phyloP scores from a whole-genome alignment of 2,329 filamentous ascomycete species.

The Colletotrichum lupini region DNA sequence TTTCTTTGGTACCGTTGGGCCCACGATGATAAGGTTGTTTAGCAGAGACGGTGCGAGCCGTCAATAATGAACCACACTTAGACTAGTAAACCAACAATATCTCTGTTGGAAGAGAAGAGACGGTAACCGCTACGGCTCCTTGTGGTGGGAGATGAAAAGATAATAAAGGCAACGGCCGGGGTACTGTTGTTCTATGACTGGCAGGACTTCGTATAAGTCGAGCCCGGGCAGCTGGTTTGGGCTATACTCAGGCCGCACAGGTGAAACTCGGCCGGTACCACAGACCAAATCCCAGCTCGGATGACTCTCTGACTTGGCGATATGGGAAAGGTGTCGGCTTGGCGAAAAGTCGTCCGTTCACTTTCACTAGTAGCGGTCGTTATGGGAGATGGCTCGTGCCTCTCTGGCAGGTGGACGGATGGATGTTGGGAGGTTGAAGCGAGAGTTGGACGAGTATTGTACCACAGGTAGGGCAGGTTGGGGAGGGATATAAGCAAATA shows the following conservation, averaged over 20 bases:
- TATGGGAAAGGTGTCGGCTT: conserved; percentile 2
- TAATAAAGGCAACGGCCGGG: not conserved
- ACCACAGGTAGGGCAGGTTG: conserved; percentile 2
- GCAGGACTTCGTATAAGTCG: conserved; percentile 21
- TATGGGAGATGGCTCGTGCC: conserved; percentile 25
- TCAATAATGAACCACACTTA: not conserved
- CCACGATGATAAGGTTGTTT: not conserved
- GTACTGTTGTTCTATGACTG: conserved; percentile 15
- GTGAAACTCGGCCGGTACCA: conserved; percentile 29
- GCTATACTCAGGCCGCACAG: conserved; percentile 21
- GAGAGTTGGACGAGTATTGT: not conserved
- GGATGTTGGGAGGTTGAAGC: conserved; percentile 4
- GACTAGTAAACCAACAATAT: not conserved
- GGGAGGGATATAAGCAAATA: conserved; percentile 16
- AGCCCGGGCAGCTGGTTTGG: conserved; percentile 24
- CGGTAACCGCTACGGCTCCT: not conserved
- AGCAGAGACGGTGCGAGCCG: not conserved
- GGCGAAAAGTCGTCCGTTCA: conserved; percentile 21
- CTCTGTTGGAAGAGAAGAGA: not conserved
- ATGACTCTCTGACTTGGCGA: not conserved
- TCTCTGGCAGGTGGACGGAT: conserved; percentile 24
- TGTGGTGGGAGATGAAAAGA: not conserved
- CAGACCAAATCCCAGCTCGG: conserved; percentile 27
- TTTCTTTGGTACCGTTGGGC: not conserved
- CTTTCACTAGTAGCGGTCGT: conserved; percentile 26